Base-by-base conservation (phyloP, 805 yeast species). In the Lipomyces japonicus region DNA sequence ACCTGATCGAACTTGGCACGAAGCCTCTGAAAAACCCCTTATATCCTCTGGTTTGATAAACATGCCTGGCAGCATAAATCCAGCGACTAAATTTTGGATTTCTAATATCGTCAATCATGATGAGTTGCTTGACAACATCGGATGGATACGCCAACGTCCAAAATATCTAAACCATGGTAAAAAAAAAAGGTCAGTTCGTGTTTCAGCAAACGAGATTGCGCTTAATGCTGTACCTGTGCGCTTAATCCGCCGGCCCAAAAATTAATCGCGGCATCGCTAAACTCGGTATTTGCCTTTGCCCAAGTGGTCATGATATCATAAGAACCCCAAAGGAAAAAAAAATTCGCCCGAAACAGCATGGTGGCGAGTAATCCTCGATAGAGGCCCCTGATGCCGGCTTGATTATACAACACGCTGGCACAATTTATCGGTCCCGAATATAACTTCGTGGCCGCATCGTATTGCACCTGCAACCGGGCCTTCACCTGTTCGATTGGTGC, bases 301-400 rank as follows among this genome's bases (percentile, higher is more conserved):
- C 76, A 81, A 47, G 76, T 72, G 5, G 95, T 86, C 65, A 88
- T 75, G 6, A 87, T 49, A 63, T 87, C 95, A 65, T 89, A 89
- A 0, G 95, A 81, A 1, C 95, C 95, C 97, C 97, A 89, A 91
- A 95, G 87, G 51, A 86, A 85, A 31, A 86, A 75, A 65, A 88
- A 89, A 67, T 86, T 86, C 1, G 95, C 81, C 64, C 96, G 75
- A 71, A 89, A 89, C 12, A 89, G 76, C 83, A 88, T 78, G 0
- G 97, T 89, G 14, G 95, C 81, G n/a, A 81, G 69, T 38, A 89
- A 72, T 4, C 96, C 96, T 59, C 85, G 80, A 65, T 86, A 89
- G 1, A 85, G 69, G 0, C 95, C 95, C 51, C 79, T 68, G 23
- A 84, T 68, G 7, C 95, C 95, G 31, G 79, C 76, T 39, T 77